Evolutionary conservation across 2,329 filamentous ascomycete species (phyloP).

Genomic region (Phaeosphaeriaceae sp.): DNA sequence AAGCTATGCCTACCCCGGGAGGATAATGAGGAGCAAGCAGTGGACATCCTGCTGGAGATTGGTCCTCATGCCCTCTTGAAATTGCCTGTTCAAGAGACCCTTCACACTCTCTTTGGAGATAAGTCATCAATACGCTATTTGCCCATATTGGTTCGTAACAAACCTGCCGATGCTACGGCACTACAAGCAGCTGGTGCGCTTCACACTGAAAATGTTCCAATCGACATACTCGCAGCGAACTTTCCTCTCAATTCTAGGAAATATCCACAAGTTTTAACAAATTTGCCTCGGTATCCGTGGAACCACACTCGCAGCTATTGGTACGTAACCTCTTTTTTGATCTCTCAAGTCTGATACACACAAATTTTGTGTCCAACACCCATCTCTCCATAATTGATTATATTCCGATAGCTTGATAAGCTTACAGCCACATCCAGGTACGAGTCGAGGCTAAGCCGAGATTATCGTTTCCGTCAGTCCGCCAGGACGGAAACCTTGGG

Average conservation of each 20-base stretch:
- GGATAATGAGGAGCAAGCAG: neutral
- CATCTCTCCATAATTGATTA: no score
- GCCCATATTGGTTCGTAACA: constrained; percentile 11
- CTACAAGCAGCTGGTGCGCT: constrained; percentile 13
- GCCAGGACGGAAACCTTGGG: constrained; percentile 26
- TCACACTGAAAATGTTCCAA: neutral
- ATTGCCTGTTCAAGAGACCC: constrained; percentile 9
- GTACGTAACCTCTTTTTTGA: constrained; percentile 4
- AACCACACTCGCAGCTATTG: constrained; percentile 41
- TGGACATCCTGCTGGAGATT: constrained; percentile 18
- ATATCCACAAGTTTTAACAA: constrained; percentile 8
- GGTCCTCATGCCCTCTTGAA: constrained; percentile 18
- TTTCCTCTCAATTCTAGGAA: constrained; percentile 11
- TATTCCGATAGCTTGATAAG: no score
- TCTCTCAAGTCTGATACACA: no score
- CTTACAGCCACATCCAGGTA: constrained; percentile 24
- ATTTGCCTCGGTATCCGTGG: constrained; percentile 44
- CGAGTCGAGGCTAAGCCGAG: constrained; percentile 25
- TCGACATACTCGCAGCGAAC: constrained; percentile 11
- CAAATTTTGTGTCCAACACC: no score
- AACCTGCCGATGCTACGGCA: constrained; percentile 7
- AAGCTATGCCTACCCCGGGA: neutral
- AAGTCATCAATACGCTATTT: neutral
- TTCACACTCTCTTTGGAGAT: neutral
- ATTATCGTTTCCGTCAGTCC: constrained; percentile 22